A percentile compares a stretch with the other conserved stretches of the same genome.
phyloP scores from a whole-genome alignment of 768 basidiomycete species.

The Thelephora ganbajun region DNA sequence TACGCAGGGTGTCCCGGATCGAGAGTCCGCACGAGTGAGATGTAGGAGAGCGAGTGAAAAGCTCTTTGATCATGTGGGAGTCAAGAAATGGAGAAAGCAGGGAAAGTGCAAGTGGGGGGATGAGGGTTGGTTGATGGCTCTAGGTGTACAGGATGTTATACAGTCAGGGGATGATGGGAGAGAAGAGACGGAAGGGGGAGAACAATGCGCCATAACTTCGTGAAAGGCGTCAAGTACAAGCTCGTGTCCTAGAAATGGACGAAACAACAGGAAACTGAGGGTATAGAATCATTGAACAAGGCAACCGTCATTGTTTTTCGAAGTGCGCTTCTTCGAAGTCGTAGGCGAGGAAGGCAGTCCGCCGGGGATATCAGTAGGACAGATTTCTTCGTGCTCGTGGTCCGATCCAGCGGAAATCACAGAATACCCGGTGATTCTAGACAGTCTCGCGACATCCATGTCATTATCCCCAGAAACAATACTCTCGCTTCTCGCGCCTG shows the following conservation, averaged over 20 bases:
- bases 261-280: background rate
- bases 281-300: background rate
- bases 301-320: background rate
- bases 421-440: background rate
- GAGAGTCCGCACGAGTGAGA: too few species aligned
- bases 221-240: too few species aligned
- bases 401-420: background rate
- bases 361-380: background rate
- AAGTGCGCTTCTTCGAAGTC: background rate
- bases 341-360: background rate
- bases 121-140: too few species aligned
- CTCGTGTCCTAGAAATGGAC: background rate
- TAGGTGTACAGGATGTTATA: too few species aligned
- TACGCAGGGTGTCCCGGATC: too few species aligned
- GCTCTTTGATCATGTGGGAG: too few species aligned
- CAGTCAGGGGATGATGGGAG: too few species aligned
- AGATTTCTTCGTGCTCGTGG: background rate
- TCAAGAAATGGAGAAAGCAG: too few species aligned
- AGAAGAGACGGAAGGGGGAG: too few species aligned
- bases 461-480: background rate
- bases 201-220: too few species aligned
- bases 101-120: too few species aligned
- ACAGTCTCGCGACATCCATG: background rate
- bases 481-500: slow-evolving; percentile 6
- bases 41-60: too few species aligned